phyloP scores from a whole-genome alignment of 371 early-diverging fungal species.

The Cokeromyces recurvatus region DNA sequence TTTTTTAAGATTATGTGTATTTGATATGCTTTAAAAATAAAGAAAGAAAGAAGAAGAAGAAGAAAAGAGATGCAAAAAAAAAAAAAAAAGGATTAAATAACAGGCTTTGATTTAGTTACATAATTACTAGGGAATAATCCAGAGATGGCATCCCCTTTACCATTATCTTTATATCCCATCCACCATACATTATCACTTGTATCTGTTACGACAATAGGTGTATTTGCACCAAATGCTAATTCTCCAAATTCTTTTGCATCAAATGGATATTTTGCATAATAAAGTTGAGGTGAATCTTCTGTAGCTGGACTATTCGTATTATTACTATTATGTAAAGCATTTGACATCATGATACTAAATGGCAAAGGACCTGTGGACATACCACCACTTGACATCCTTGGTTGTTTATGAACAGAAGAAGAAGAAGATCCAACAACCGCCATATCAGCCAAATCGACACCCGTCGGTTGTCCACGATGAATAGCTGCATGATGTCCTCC shows the following conservation, averaged over 20 bases:
- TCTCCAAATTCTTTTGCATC: conserved; percentile 75
- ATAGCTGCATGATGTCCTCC: not conserved
- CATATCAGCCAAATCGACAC: conserved; percentile 4
- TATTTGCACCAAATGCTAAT: conserved; percentile 63
- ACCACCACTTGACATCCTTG: conserved; percentile 35
- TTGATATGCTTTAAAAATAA: too few species aligned
- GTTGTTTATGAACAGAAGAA: not conserved
- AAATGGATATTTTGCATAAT: conserved; percentile 71
- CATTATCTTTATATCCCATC: conserved; percentile 74
- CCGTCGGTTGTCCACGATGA: not conserved
- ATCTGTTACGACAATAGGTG: conserved; percentile 71
- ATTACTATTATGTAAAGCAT: conserved; percentile 13
- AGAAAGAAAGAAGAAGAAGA: too few species aligned
- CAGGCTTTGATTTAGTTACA: conserved; percentile 26
- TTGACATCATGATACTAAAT: conserved; percentile 27
- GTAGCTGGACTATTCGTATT: conserved; percentile 16
- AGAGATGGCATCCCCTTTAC: conserved; percentile 28
- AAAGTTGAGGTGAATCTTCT: conserved; percentile 42
- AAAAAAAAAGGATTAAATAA: too few species aligned
- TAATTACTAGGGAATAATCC: conserved; percentile 41
- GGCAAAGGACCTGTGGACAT: conserved; percentile 7
- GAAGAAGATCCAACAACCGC: not conserved
- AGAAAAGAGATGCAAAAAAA: too few species aligned
- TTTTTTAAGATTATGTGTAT: too few species aligned
- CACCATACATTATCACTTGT: conserved; percentile 80